phyloP scores from a whole-genome alignment of 768 basidiomycete genomes.

The Xerocomus potaroensis region DNA sequence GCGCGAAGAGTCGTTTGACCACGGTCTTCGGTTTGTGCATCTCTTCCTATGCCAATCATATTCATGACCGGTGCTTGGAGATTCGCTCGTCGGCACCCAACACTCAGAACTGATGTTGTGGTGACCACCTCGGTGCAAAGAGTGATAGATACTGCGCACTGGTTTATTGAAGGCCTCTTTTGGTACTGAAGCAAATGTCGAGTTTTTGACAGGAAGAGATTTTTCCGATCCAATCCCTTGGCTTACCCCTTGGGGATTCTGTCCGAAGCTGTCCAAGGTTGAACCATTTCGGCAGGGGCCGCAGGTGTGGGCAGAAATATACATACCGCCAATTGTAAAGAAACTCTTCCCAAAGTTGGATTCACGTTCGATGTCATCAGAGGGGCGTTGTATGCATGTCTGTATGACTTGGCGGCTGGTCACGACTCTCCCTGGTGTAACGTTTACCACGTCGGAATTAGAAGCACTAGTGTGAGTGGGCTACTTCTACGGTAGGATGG shows the following conservation, averaged over 20 bases:
- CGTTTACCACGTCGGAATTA: constrained; percentile 32
- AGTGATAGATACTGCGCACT: too few species aligned
- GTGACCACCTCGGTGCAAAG: too few species aligned
- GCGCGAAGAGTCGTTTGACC: constrained; percentile 35
- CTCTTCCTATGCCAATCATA: too few species aligned
- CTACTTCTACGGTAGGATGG: too few species aligned
- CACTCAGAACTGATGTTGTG: too few species aligned
- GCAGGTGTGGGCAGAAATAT: constrained; percentile 35
- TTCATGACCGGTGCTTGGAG: too few species aligned
- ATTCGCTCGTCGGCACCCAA: too few species aligned
- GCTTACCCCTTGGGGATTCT: constrained; percentile 38
- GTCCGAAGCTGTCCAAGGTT: constrained; percentile 14
- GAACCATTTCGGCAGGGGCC: not conserved
- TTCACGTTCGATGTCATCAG: constrained; percentile 30
- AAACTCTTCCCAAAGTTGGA: constrained; percentile 34
- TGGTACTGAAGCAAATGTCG: too few species aligned
- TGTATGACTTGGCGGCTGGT: constrained; percentile 37
- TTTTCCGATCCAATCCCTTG: constrained; percentile 34
- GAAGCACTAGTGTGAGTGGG: constrained; percentile 33
- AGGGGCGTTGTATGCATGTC: constrained; percentile 40
- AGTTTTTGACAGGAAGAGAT: constrained; percentile 30
- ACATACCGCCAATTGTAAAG: constrained; percentile 34
- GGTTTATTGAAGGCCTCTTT: too few species aligned
- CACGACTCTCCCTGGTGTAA: constrained; percentile 37
- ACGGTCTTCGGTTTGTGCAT: constrained; percentile 35